Evolutionary conservation across 192 early-diverging fungal genomes (phyloP), one percentile per base, ranked within the genome.

Genomic region (Gorgonomyces haynaldii): DNA sequence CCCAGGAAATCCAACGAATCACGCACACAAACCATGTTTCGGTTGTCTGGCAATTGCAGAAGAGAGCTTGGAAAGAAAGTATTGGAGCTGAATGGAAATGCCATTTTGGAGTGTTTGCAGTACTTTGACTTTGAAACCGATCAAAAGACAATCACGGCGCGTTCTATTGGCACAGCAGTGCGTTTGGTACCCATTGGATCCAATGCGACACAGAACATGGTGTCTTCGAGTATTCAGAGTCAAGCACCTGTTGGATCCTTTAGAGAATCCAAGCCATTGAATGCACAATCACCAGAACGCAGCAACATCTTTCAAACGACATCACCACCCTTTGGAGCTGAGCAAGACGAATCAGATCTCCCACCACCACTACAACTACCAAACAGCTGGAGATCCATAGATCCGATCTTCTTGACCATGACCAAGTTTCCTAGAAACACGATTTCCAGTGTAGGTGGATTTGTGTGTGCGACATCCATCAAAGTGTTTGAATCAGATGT

Each of bases 1-100:
- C 83, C 84, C 2, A 63, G 84, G 13, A 81, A 79, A 4, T 81
- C 79, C 1, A 89, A 89, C 57, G 82, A 89, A 44, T 73, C 81
- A 1, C 72, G 86, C 1, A 79, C 81, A 23, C 65, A 70, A 10
- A 60, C 82, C 38, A 65, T 89, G 54, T 85, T 76, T 54, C 66
- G 73, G 28, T 66, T 88, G 7, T 64, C 9, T 76, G 83, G n/a
- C 64, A 80, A 38, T 45, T 86, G 9, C 61, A 25, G 42, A 28
- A 62, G 86, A 12, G 57, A 81, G 45, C 60, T 87, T 23, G 86
- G 84, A 7, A 79, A 82, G 45, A 83, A 85, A 52, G 83, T 78
- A 7, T 50, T 82, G 24, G 79, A 85, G 30, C 51, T 84, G 65
- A 74, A 74, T 36, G 86, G 78, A 1, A 85, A 86, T 47, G 84